Evolutionary conservation across 164 flowering plant genomes (phyloP).

Genomic region (Vitis rupestris): DNA sequence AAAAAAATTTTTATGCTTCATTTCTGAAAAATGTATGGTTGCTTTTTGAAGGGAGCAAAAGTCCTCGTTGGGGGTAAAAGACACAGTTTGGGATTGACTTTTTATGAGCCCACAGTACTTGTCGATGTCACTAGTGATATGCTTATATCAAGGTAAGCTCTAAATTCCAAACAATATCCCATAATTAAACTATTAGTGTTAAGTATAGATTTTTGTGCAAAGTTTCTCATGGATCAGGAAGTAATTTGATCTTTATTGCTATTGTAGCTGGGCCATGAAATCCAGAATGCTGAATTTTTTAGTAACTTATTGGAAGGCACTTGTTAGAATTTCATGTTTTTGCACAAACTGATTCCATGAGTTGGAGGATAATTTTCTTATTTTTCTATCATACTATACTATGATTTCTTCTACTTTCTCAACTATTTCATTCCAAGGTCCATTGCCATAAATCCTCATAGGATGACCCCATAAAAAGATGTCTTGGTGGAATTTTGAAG

Average conservation of each 20-base stretch:
- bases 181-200: neutral
- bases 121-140: constrained; percentile 65
- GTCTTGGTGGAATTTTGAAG: too few relatives aligned
- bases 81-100: constrained; percentile 89
- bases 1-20: too few relatives aligned
- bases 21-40: neutral
- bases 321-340: neutral
- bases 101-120: constrained; percentile 92
- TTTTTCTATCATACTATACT: neutral
- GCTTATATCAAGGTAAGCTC: constrained; percentile 71
- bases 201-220: neutral
- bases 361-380: neutral
- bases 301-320: too few relatives aligned
- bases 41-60: constrained; percentile 76
- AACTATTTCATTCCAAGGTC: neutral
- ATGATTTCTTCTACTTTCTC: neutral
- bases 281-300: too few relatives aligned
- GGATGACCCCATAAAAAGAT: too few relatives aligned
- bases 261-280: too few relatives aligned
- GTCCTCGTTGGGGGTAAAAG: constrained; percentile 82
- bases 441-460: too few relatives aligned
- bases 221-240: too few relatives aligned
- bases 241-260: too few relatives aligned
- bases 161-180: neutral
- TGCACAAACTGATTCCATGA: neutral